A percentile compares a stretch with the other conserved stretches of the same genome.
Conservation (phyloP, 306 rosid species). For the Purshia tridentata region DNA sequence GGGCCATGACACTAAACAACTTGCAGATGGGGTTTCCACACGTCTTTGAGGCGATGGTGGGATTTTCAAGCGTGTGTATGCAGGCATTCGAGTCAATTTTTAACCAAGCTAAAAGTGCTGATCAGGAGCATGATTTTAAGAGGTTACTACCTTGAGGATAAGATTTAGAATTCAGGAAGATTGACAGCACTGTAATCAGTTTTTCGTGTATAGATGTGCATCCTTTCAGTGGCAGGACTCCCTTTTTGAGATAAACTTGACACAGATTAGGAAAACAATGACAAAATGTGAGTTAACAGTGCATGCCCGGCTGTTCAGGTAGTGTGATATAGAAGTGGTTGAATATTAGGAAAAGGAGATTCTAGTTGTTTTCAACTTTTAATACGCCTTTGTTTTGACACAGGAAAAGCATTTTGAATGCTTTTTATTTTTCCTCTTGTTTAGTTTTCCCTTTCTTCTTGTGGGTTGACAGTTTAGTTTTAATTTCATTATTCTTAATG, state of each 20-base stretch:
- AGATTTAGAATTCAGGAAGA: background rate
- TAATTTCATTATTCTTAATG: background rate
- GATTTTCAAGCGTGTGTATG: constrained; percentile 89
- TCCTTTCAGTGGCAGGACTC: background rate
- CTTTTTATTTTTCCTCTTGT: background rate
- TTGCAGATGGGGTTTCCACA: constrained; percentile 95
- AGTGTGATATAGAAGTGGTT: background rate
- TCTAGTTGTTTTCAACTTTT: constrained; percentile 2
- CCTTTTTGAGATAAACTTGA: background rate
- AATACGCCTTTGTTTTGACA: constrained; percentile 19
- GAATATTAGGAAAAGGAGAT: constrained; percentile 6
- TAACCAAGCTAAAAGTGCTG: constrained; percentile 63
- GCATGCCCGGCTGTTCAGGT: background rate
- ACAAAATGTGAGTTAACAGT: background rate
- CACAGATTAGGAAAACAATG: background rate
- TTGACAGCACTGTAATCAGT: background rate
- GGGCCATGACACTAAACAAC: constrained; percentile 90
- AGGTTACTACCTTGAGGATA: constrained; percentile 42
- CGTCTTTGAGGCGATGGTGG: constrained; percentile 89
- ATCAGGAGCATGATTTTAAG: constrained; percentile 61
- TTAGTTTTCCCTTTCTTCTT: background rate
- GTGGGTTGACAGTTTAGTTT: background rate
- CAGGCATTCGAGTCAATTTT: constrained; percentile 76
- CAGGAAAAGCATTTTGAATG: constrained; percentile 10
- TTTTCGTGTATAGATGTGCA: constrained; percentile 21